phyloP scores from a whole-genome alignment of 192 early-diverging fungal species.

The Rhizophagus sp. region DNA sequence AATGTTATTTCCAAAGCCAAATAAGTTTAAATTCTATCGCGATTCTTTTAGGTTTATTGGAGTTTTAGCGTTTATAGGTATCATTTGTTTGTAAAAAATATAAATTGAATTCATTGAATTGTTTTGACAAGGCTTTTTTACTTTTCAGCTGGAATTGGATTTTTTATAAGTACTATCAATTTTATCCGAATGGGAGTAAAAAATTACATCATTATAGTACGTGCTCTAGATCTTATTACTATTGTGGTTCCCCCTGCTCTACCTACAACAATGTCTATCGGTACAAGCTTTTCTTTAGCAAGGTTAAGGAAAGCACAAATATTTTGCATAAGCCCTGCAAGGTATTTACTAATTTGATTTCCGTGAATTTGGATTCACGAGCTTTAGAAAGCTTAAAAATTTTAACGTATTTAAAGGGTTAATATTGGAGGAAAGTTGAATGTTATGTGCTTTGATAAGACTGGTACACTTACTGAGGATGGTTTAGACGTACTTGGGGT shows the following conservation, averaged over 20 bases:
- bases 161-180: conserved; percentile 83
- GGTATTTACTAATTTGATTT: conserved; percentile 9
- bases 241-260: conserved; percentile 96
- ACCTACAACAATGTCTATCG: conserved; percentile 97
- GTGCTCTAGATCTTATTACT: conserved; percentile 96
- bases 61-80: conserved; percentile 79
- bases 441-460: conserved; percentile 99
- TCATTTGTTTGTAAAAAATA: background rate
- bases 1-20: conserved; percentile 96
- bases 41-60: conserved; percentile 97
- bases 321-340: conserved; percentile 90
- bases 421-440: conserved; percentile 97
- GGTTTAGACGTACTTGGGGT: conserved; percentile 95
- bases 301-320: conserved; percentile 80
- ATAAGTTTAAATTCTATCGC: conserved; percentile 95
- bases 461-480: conserved; percentile 95
- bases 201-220: conserved; percentile 69
- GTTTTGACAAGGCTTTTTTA: background rate
- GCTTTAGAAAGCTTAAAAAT: background rate
- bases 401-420: conserved; percentile 51
- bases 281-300: conserved; percentile 91
- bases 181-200: conserved; percentile 82
- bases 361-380: background rate
- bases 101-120: background rate
- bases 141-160: conserved; percentile 67